phyloP scores from a whole-genome alignment of 768 basidiomycete species.

The Tephrocybe sp. region DNA sequence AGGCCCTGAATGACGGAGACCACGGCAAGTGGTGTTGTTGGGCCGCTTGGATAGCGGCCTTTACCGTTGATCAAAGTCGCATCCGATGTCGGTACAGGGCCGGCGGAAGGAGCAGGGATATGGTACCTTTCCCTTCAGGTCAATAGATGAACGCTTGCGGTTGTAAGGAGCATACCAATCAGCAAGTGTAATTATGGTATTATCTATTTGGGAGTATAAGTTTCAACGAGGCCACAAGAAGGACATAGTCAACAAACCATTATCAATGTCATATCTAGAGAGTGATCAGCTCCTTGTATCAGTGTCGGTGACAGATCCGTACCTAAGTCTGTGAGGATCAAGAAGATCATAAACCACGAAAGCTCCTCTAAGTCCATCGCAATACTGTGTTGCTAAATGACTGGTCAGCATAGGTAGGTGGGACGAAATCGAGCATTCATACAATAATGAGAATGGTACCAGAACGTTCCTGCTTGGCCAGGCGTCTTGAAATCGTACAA shows the following conservation, averaged over 20 bases:
- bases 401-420: neutral
- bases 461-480: slow-evolving; percentile 5
- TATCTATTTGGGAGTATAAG: slow-evolving; percentile 23
- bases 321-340: slow-evolving; percentile 35
- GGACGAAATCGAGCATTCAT: neutral
- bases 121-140: slow-evolving; percentile 26
- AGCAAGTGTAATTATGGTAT: slow-evolving; percentile 45
- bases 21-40: slow-evolving; percentile 34
- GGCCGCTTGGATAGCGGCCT: slow-evolving; percentile 42
- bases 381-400: slow-evolving; percentile 1
- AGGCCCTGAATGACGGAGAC: slow-evolving; percentile 35
- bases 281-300: neutral
- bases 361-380: slow-evolving; percentile 1
- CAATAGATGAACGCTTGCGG: neutral
- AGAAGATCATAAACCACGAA: slow-evolving; percentile 1
- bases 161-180: slow-evolving; percentile 39
- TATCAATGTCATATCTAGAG: slow-evolving; percentile 37
- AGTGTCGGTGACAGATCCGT: neutral
- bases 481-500: neutral
- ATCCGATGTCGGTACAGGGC: slow-evolving; percentile 28
- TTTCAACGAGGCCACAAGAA: neutral
- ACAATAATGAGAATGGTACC: slow-evolving; percentile 8
- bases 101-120: slow-evolving; percentile 24
- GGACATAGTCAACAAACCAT: slow-evolving; percentile 31
- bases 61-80: slow-evolving; percentile 47